A percentile compares a stretch with the other conserved stretches of the same genome.
Conservation (phyloP, 2,329 filamentous ascomycete genomes). For the Trichoderma sp. region DNA sequence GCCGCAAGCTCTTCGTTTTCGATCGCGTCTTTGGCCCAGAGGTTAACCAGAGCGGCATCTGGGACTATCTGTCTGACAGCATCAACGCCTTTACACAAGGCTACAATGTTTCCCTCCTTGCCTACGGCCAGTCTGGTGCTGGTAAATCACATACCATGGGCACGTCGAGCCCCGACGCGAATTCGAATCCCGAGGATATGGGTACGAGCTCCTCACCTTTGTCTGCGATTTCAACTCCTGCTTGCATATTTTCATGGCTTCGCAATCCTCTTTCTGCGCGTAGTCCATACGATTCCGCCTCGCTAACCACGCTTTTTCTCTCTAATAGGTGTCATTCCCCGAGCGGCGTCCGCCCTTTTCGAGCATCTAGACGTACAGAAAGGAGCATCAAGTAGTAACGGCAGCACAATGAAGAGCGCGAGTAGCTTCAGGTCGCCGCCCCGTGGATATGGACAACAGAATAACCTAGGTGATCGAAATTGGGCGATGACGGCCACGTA, state of each 20-base stretch:
- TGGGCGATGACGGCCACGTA: slow-evolving; percentile 96
- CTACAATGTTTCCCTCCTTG: slow-evolving; percentile 97
- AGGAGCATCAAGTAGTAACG: slow-evolving; percentile 50
- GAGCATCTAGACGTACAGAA: slow-evolving; percentile 73
- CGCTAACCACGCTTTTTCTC: slow-evolving; percentile 13
- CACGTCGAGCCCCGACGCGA: slow-evolving; percentile 82
- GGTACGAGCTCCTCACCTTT: slow-evolving; percentile 59
- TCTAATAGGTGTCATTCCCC: slow-evolving; percentile 82
- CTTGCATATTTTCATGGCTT: neutral
- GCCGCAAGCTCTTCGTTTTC: slow-evolving; percentile 94
- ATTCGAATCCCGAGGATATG: slow-evolving; percentile 71
- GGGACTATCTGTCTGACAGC: slow-evolving; percentile 91
- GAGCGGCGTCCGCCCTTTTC: slow-evolving; percentile 84
- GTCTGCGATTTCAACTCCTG: neutral
- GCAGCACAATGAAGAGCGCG: slow-evolving; percentile 61
- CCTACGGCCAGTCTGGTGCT: slow-evolving; percentile 95
- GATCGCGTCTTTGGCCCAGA: slow-evolving; percentile 91
- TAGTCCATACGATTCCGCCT: neutral
- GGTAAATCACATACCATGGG: slow-evolving; percentile 99
- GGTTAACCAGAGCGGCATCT: slow-evolving; percentile 83
- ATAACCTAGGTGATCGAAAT: slow-evolving; percentile 67
- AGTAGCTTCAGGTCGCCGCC: slow-evolving; percentile 72
- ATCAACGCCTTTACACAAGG: slow-evolving; percentile 89
- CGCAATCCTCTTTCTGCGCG: neutral
- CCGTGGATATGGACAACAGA: slow-evolving; percentile 62